Evolutionary conservation across 1,139 yeast genomes (phyloP), one percentile per base, ranked within the genome.

Genomic region (Candida neerlandica): DNA sequence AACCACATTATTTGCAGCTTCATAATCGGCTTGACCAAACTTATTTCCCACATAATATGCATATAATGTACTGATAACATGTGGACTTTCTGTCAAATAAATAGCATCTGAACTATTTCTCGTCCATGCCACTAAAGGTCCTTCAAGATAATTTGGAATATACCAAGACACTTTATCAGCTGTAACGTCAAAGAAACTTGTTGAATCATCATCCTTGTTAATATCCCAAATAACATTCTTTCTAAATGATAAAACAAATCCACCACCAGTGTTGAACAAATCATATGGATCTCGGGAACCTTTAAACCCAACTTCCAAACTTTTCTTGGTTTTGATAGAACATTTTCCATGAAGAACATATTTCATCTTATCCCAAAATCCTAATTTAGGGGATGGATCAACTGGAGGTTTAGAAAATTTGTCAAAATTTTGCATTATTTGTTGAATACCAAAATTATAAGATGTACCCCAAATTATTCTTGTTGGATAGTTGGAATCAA

Each of bases 401-500:
- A 89, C 70, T 66, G 88, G 88, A 1, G 89, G 88, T 58, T 86
- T 94, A 0, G 96, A 84, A 63, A 92, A 89, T 48, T 87, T 86
- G 59, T 91, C 97, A 58, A 92, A 78, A 51, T 84, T 87, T 49
- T 84, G 72, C 86, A 89, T 88, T 1, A 85, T 77, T 56, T 90
- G 94, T 56, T 90, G 92, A 38, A 92, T 78, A 1, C 91, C 95
- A 37, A 96, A 92, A 58, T 85, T 90, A 60, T 85, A 86, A 0
- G 91, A 86, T 34, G 86, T 85, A 27, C 96, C 96, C 96, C 97
- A 91, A 0, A 89, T 82, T 40, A 89, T 82, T 34, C 89, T 72
- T 0, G 95, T 82, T 0, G 94, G 85, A 7, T 67, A 65, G 16
- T 73, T 70, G 0, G 96, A 80, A 49, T 77, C 73, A 39, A 88